Evolutionary conservation across 2,329 filamentous ascomycete species (phyloP), one percentile per base, ranked within the genome.

Genomic region (Botrytis galanthina): DNA sequence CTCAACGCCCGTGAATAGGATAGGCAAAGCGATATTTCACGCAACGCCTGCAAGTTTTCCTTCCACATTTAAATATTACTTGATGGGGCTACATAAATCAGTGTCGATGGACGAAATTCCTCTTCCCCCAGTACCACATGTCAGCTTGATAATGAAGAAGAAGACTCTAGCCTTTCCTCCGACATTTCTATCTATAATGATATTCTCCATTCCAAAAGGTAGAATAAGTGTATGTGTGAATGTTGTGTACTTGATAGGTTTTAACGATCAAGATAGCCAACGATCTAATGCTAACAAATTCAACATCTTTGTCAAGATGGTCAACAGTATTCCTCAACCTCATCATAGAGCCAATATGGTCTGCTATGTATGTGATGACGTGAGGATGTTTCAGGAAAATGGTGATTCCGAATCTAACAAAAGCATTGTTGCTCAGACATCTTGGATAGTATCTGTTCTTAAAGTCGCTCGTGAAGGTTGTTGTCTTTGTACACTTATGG

Each of bases 171-270:
- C 16, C 14, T 57, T 18, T 29, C n/a, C 16, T 57, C 14, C 51
- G 14, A 4, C 51, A 14, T 4, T 14, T n/a, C 14, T 4, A 18
- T 4, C n/a, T 7, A 16, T 29, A 9, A 14, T 18, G 51, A 57
- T 57, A 29, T 16, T 18, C 29, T 29, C n/a, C 51, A 2, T 18
- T 29, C 51, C 6, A 0, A 57, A 29, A 29, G 51, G n/a, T 29
- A 29, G n/a, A n/a, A n/a, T 18, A 2, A 18, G 16, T 57, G 29
- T 3, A 29, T 32, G 14, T 57, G 51, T 57, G 16, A 18, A 29
- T 0, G 1, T 29, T 8, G 1, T 32, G 2, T 1, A 29, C 2
- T 3, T 32, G 9, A 14, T 57, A 18, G 7, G 14, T 29, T 18
- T 57, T 18, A 6, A 57, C 29, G 12, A 54, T 54, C 4, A 16